phyloP scores from a whole-genome alignment of 2,329 filamentous ascomycete species.

The Parastagonospora nodorum region DNA sequence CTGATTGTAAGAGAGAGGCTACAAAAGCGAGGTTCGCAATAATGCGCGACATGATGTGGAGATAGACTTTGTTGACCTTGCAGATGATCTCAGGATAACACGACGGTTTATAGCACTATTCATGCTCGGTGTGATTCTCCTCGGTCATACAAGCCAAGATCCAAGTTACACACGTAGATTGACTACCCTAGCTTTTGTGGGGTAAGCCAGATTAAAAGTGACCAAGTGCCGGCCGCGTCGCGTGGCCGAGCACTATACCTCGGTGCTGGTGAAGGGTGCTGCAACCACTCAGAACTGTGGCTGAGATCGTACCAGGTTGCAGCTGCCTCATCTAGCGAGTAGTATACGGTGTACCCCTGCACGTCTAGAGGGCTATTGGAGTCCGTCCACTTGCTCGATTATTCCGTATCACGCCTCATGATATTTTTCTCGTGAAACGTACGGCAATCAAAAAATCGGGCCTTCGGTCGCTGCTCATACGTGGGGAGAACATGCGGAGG shows the following conservation, averaged over 20 bases:
- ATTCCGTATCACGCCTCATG: too few relatives aligned
- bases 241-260: slow-evolving; percentile 1
- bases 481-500: too few relatives aligned
- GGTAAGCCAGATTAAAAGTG: background rate
- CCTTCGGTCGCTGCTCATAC: too few relatives aligned
- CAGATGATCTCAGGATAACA: background rate
- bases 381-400: too few relatives aligned
- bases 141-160: background rate
- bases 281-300: background rate
- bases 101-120: background rate
- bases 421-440: too few relatives aligned
- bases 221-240: background rate
- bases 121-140: background rate
- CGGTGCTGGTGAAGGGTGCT: background rate
- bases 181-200: background rate
- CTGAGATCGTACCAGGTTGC: too few relatives aligned
- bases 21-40: slow-evolving; percentile 11
- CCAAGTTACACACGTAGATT: too few relatives aligned
- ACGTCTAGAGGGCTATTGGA: too few relatives aligned
- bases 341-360: too few relatives aligned
- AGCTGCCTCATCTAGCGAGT: too few relatives aligned
- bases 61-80: background rate
- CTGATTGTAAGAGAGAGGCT: slow-evolving; percentile 10
- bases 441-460: too few relatives aligned
- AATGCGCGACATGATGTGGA: slow-evolving; percentile 9